These are phyloP conservation scores for Casuarina equisetifolia DNA, from an alignment of 306 rosid species.

Conservation along the genomic window DNA sequence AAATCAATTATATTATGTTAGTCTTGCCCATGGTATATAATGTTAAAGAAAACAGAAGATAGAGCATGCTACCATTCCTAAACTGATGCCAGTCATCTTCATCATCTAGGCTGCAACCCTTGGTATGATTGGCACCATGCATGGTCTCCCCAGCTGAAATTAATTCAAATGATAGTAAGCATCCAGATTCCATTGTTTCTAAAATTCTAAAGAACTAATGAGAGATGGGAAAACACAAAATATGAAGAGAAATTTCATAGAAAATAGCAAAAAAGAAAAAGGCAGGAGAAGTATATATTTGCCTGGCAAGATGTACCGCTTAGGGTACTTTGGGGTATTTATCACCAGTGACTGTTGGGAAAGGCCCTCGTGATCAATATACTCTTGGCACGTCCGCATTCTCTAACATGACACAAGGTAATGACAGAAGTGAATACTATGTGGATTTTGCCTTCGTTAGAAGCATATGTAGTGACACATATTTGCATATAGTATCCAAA, in stretches of 20 bases:
- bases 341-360: slow-evolving; percentile 81
- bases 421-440: slow-evolving; percentile 1
- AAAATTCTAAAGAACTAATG: slow-evolving; percentile 5
- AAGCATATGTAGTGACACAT: slow-evolving; percentile 4
- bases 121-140: slow-evolving; percentile 52
- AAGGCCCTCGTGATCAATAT: slow-evolving; percentile 74
- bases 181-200: slow-evolving; percentile 18
- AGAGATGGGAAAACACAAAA: no score
- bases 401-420: slow-evolving; percentile 50
- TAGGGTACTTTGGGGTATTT: slow-evolving; percentile 80
- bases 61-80: slow-evolving; percentile 58
- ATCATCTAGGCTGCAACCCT: slow-evolving; percentile 82
- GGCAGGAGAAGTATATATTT: slow-evolving; percentile 28
- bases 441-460: slow-evolving; percentile 20
- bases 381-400: slow-evolving; percentile 80
- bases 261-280: neutral
- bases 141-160: slow-evolving; percentile 86
- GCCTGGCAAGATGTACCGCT: slow-evolving; percentile 92
- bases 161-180: slow-evolving; percentile 32
- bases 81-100: slow-evolving; percentile 89
- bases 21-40: slow-evolving; percentile 11
- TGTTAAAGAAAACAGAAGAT: slow-evolving; percentile 13
- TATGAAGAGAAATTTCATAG: neutral
- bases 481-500: neutral
- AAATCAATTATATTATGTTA: slow-evolving; percentile 29